phyloP scores from a whole-genome alignment of 805 yeast species.

The Teunomyces barrocoloradensis region DNA sequence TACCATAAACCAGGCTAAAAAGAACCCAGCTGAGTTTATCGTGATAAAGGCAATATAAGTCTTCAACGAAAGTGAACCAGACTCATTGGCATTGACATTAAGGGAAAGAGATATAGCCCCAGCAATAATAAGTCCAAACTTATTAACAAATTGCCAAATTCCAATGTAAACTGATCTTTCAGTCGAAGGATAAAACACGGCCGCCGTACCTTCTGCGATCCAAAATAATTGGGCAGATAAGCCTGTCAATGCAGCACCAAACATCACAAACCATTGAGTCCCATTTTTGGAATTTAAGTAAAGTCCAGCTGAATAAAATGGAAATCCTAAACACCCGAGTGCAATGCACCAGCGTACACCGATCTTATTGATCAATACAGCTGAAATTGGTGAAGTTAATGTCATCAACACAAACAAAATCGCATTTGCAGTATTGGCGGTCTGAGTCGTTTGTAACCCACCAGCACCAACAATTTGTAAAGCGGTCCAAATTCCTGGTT shows the following conservation, averaged over 20 bases:
- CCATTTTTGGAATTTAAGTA: conserved; percentile 1
- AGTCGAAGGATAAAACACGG: neutral
- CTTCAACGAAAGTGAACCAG: conserved; percentile 1
- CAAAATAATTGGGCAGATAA: conserved; percentile 1
- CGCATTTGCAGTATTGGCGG: conserved; percentile 1
- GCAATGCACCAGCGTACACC: conserved; percentile 2
- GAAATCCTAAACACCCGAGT: conserved; percentile 1
- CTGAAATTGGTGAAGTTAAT: neutral
- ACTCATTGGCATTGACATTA: neutral
- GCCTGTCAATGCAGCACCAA: conserved; percentile 1
- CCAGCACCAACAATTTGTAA: conserved; percentile 2
- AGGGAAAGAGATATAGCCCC: conserved; percentile 1
- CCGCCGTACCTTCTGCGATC: conserved; percentile 2
- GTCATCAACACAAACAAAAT: conserved; percentile 2
- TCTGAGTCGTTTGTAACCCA: conserved; percentile 1
- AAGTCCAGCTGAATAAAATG: conserved; percentile 1
- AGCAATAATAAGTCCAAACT: conserved; percentile 1
- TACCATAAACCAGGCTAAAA: conserved; percentile 3
- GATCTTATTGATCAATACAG: conserved; percentile 2
- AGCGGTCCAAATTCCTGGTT: conserved; percentile 1
- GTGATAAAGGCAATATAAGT: conserved; percentile 1
- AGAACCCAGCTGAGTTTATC: neutral
- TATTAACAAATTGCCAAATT: conserved; percentile 1
- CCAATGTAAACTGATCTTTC: conserved; percentile 1
- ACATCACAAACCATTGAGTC: conserved; percentile 2